Conservation (phyloP, 345 rosid species). For the Toxicodendron radicans region DNA sequence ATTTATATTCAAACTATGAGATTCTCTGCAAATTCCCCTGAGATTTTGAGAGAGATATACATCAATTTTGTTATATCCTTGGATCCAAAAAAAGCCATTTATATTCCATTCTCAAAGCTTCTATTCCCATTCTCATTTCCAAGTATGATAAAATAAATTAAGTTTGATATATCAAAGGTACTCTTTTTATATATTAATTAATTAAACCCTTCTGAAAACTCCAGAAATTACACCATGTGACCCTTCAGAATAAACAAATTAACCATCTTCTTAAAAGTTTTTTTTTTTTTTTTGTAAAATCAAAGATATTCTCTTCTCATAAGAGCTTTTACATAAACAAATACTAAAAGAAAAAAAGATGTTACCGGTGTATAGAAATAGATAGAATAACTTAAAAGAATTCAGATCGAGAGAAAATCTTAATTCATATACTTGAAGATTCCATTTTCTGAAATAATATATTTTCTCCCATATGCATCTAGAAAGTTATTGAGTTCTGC, state of each 20-base stretch:
- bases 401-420: too few relatives aligned
- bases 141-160: conserved; percentile 2
- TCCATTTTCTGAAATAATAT: background rate
- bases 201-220: conserved; percentile 3
- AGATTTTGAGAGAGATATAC: background rate
- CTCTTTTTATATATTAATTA: too few relatives aligned
- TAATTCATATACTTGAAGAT: background rate
- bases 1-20: conserved; percentile 27
- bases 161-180: background rate
- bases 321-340: too few relatives aligned
- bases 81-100: conserved; percentile 30
- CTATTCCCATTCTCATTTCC: conserved; percentile 26
- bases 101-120: conserved; percentile 33
- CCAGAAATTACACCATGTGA: background rate
- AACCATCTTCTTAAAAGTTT: too few relatives aligned
- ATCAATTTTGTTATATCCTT: conserved; percentile 16
- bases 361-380: too few relatives aligned
- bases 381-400: too few relatives aligned
- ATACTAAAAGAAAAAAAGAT: too few relatives aligned
- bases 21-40: conserved; percentile 20
- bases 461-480: background rate
- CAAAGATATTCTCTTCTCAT: too few relatives aligned
- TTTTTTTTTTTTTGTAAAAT: too few relatives aligned
- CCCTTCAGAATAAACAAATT: conserved; percentile 10
- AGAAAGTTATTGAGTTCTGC: conserved; percentile 1